phyloP scores from a whole-genome alignment of 2,329 filamentous ascomycete genomes.

The Pseudogymnoascus sp. region DNA sequence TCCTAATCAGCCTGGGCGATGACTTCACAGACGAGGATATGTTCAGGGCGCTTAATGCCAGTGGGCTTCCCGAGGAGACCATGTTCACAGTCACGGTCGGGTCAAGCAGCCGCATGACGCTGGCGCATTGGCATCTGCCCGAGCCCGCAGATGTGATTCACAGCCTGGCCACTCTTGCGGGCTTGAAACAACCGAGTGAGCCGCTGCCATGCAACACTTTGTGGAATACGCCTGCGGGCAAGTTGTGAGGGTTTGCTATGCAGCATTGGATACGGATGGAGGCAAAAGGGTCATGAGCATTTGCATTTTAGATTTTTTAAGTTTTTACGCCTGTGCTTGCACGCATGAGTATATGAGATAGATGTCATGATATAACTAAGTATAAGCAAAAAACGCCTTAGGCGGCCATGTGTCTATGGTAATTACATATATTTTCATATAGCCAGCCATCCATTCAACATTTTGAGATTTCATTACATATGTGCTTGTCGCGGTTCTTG shows the following conservation, averaged over 20 bases:
- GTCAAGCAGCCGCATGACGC: slow-evolving; percentile 82
- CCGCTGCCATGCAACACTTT: neutral
- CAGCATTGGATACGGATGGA: slow-evolving; percentile 6
- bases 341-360: slow-evolving; percentile 8
- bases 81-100: slow-evolving; percentile 91
- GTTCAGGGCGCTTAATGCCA: slow-evolving; percentile 73
- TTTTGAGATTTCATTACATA: slow-evolving; percentile 5
- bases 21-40: slow-evolving; percentile 97
- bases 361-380: slow-evolving; percentile 6
- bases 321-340: neutral
- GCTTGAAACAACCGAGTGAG: slow-evolving; percentile 6
- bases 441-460: neutral
- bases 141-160: slow-evolving; percentile 86
- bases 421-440: neutral
- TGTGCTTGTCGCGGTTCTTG: neutral
- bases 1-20: slow-evolving; percentile 86
- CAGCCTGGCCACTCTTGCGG: slow-evolving; percentile 46
- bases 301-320: slow-evolving; percentile 7
- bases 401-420: slow-evolving; percentile 6
- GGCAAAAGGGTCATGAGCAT: slow-evolving; percentile 2
- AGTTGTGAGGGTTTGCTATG: neutral
- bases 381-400: slow-evolving; percentile 1
- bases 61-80: slow-evolving; percentile 52
- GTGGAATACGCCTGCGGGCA: slow-evolving; percentile 20
- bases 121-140: slow-evolving; percentile 82